Conservation (phyloP, 2,329 filamentous ascomycete species). For the Colletotrichum trifolii region DNA sequence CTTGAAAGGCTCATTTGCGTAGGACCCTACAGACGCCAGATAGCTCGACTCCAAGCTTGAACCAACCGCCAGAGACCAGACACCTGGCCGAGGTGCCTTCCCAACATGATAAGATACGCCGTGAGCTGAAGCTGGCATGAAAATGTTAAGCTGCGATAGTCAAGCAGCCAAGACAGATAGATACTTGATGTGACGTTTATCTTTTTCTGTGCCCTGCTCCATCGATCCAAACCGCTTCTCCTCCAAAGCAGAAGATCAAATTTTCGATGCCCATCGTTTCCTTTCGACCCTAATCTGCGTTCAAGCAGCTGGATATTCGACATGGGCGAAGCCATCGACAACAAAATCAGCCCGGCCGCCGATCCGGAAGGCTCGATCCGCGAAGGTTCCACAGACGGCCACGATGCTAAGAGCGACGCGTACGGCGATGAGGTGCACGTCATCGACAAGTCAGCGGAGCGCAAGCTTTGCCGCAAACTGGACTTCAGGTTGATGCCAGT, state of each 20-base stretch:
- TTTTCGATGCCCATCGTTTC: background rate
- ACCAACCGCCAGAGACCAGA: too few species aligned
- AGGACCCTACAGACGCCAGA: conserved; percentile 1
- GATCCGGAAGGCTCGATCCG: conserved; percentile 6
- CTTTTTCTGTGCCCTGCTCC: too few species aligned
- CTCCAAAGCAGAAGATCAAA: background rate
- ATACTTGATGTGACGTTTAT: too few species aligned
- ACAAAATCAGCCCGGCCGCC: conserved; percentile 6
- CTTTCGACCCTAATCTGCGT: too few species aligned
- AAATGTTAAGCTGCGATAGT: too few species aligned
- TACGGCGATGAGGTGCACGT: conserved; percentile 43
- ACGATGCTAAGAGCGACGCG: conserved; percentile 4
- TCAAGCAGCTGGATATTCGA: too few species aligned
- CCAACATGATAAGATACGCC: too few species aligned
- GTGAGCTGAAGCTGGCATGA: too few species aligned
- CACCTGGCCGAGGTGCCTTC: too few species aligned
- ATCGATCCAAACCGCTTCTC: background rate
- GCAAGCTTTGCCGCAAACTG: conserved; percentile 63
- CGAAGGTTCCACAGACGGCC: conserved; percentile 14
- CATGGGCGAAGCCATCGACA: conserved; percentile 16
- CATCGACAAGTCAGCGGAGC: conserved; percentile 57
- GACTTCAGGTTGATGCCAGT: conserved; percentile 65
- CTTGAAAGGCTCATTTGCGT: background rate
- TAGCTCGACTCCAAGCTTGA: too few species aligned
- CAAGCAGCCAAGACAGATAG: too few species aligned